phyloP scores from a whole-genome alignment of 805 yeast species.

The Yarrowia sp. region DNA sequence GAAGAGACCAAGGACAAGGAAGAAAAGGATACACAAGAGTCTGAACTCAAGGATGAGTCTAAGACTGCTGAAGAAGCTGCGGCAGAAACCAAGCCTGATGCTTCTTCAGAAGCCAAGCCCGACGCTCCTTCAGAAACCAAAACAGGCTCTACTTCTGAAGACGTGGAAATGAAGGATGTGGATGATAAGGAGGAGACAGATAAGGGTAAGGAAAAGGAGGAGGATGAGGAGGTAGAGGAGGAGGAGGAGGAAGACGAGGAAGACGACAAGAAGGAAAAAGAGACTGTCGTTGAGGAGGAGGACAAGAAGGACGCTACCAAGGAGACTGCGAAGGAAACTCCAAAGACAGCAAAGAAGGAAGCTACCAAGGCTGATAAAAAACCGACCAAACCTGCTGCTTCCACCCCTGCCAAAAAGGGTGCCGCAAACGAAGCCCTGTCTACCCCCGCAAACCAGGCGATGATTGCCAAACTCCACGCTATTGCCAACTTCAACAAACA shows the following conservation, averaged over 20 bases:
- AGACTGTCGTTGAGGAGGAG: slow-evolving; percentile 35
- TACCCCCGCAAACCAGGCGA: slow-evolving; percentile 61
- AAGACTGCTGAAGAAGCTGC: too few species aligned
- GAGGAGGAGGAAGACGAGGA: background rate
- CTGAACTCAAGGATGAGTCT: too few species aligned
- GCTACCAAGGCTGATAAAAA: background rate
- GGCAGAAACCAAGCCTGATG: too few species aligned
- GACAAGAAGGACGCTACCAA: background rate
- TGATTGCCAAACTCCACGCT: slow-evolving; percentile 83
- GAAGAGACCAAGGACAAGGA: too few species aligned
- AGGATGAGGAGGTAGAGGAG: slow-evolving; percentile 39
- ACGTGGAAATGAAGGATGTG: slow-evolving; percentile 10
- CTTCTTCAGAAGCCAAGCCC: background rate
- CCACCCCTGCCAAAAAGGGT: slow-evolving; percentile 6
- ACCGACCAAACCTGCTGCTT: background rate
- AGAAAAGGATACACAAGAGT: too few species aligned
- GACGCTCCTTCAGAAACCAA: background rate
- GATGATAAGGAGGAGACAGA: slow-evolving; percentile 39
- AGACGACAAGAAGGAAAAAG: background rate
- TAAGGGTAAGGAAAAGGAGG: slow-evolving; percentile 49
- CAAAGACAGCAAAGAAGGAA: background rate
- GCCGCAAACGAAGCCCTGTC: slow-evolving; percentile 40
- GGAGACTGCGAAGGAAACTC: background rate
- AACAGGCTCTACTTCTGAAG: background rate
- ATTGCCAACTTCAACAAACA: slow-evolving; percentile 78